Evolutionary conservation across 1,284 basidiomycete species (phyloP).

Genomic region (Moniliella sp.): DNA sequence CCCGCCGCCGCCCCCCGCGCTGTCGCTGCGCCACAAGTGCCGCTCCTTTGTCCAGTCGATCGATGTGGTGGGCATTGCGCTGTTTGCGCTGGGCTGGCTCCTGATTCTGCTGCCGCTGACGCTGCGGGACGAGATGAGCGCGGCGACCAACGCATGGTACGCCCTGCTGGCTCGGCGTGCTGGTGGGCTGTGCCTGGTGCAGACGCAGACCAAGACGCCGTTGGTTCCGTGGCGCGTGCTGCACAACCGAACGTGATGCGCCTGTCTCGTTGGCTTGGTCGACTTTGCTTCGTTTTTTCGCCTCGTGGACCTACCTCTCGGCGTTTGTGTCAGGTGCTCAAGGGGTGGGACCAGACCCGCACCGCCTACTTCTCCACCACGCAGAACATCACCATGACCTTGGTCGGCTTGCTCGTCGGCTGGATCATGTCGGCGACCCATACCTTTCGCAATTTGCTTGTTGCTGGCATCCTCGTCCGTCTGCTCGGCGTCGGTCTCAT

Average conservation of each 20-base stretch:
- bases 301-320: conserved; percentile 30
- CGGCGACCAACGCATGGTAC: too few relatives aligned
- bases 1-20: too few relatives aligned
- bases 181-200: too few relatives aligned
- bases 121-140: conserved; percentile 34
- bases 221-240: too few relatives aligned
- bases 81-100: conserved; percentile 42
- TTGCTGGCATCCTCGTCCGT: conserved; percentile 48
- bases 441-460: conserved; percentile 47
- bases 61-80: conserved; percentile 47
- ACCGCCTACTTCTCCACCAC: too few relatives aligned
- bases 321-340: conserved; percentile 27
- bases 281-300: conserved; percentile 36
- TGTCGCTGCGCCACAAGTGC: too few relatives aligned
- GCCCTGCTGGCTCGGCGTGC: too few relatives aligned
- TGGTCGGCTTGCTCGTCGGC: conserved; percentile 48
- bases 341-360: conserved; percentile 28
- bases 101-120: conserved; percentile 51
- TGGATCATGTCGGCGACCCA: conserved; percentile 41
- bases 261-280: conserved; percentile 29
- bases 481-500: conserved; percentile 42
- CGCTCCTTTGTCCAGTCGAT: too few relatives aligned
- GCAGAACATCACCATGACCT: conserved; percentile 43
- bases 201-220: too few relatives aligned
- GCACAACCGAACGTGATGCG: too few relatives aligned